Conservation (phyloP, 2,329 filamentous ascomycete genomes). For the Tolypocladium nubicola region DNA sequence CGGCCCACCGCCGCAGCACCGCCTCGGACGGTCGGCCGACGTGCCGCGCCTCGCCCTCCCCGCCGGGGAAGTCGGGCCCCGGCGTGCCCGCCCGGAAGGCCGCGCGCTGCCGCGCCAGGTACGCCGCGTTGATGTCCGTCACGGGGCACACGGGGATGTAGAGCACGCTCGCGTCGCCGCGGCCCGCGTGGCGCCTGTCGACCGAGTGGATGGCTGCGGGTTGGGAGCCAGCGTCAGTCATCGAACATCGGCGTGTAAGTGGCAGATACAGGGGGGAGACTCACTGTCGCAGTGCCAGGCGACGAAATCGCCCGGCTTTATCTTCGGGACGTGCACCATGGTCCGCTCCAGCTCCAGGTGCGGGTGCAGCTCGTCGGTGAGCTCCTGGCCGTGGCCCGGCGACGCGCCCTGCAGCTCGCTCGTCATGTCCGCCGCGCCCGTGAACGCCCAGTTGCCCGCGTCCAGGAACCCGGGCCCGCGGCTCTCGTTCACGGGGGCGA, state of each 20-base stretch:
- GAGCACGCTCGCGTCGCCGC: slow-evolving; percentile 66
- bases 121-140: slow-evolving; percentile 63
- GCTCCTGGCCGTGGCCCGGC: slow-evolving; percentile 61
- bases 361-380: slow-evolving; percentile 58
- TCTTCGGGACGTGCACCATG: slow-evolving; percentile 60
- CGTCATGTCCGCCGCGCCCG: slow-evolving; percentile 32
- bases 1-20: slow-evolving; percentile 21
- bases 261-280: neutral
- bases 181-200: slow-evolving; percentile 65
- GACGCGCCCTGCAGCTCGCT: slow-evolving; percentile 60
- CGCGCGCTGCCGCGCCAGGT: slow-evolving; percentile 59
- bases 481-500: slow-evolving; percentile 37
- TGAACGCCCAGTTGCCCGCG: slow-evolving; percentile 49
- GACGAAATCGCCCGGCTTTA: slow-evolving; percentile 67
- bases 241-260: neutral
- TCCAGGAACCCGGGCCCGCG: slow-evolving; percentile 29
- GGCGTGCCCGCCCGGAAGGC: slow-evolving; percentile 59
- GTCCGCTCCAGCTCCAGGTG: slow-evolving; percentile 56
- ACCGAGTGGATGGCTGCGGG: slow-evolving; percentile 63
- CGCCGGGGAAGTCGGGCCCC: slow-evolving; percentile 62
- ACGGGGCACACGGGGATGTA: slow-evolving; percentile 84
- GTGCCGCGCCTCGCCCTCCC: slow-evolving; percentile 52
- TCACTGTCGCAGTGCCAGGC: slow-evolving; percentile 72
- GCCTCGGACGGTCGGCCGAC: slow-evolving; percentile 32
- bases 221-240: neutral